Conservation (phyloP, 257 asterid genomes). For the Solanum stenotomum region DNA sequence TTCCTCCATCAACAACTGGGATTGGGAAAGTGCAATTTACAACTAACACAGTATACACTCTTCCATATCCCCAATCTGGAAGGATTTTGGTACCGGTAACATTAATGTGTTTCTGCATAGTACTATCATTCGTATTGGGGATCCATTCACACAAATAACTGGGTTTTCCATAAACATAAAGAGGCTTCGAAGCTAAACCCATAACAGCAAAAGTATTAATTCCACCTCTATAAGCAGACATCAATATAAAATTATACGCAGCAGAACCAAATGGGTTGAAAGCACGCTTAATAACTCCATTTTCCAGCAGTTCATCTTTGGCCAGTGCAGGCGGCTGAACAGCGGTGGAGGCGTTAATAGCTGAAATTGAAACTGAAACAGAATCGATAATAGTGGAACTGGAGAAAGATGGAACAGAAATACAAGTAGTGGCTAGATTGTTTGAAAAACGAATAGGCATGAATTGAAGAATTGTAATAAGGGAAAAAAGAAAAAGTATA, state of each 20-base stretch:
- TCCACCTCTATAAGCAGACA: constrained; percentile 96
- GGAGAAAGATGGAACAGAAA: constrained; percentile 17
- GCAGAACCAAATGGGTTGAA: constrained; percentile 60
- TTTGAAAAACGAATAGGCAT: constrained; percentile 47
- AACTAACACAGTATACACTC: constrained; percentile 70
- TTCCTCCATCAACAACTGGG: constrained; percentile 33
- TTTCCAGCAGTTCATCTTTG: constrained; percentile 5
- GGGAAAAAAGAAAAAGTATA: constrained; percentile 46
- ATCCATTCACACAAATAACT: constrained; percentile 82
- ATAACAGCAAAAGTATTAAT: constrained; percentile 56
- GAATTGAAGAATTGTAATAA: constrained; percentile 54
- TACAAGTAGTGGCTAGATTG: constrained; percentile 36
- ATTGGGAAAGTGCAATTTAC: constrained; percentile 57
- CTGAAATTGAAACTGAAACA: neutral
- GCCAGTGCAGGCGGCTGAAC: neutral
- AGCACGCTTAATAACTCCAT: constrained; percentile 36
- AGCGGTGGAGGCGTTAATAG: neutral
- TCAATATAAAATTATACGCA: constrained; percentile 69
- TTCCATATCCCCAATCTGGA: constrained; percentile 77
- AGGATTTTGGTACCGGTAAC: constrained; percentile 21
- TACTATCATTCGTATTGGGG: constrained; percentile 22
- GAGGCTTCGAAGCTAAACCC: constrained; percentile 78
- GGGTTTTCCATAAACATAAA: constrained; percentile 61
- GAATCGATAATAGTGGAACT: neutral
- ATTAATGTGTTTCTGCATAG: neutral